Evolutionary conservation across 2,329 filamentous ascomycete species (phyloP), one percentile per base, ranked within the genome.

Genomic region (Hymenoscyphus scutula): DNA sequence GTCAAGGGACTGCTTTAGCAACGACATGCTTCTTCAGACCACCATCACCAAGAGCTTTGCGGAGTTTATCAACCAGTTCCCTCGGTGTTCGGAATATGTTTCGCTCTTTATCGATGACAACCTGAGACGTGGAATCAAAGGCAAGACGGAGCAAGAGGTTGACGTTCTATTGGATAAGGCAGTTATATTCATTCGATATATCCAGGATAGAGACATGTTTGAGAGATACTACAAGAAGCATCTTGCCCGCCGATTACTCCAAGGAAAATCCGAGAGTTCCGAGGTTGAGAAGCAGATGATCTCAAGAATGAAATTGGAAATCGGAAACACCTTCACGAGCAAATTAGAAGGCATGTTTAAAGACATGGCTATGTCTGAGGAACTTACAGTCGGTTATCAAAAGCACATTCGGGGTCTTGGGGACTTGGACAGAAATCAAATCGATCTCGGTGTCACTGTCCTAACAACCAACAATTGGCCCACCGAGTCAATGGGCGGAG

Each of bases 151-250:
- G 70, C 83, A 82, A 30, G 94, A 98, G 73, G 85, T 97, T 15
- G 94, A 98, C 70, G 76, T 79, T 7, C 85, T 96, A 1, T 80
- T 98, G 48, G 93, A 97, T 63, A 96, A 95, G 74, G 93, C 93
- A 13, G 96, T 97, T 64, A 86, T 89, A 0, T 80, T 99, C 6
- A 84, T 99, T 59, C 88, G 92, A 54, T 97, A 96, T 70, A 84
- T 99, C 41, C 86, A 88, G 61, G 94, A 98, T 72, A 95, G 94
- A 77, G 95, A 99, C 74, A 82, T 96, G 69, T 97, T 99, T 72
- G 94, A 99, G 78, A 87, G 90, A 4, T 99, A 99, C 76, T 98
- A 99, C 80, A 97, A 98, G 80, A 96, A 96, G 74, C 95, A 99
- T 77, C 83, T 99, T 27, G 94, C 91, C 53, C 89, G 91, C 64